These are phyloP conservation scores for Phellopilus nigrolimitatus DNA, from an alignment of 1,284 basidiomycete genomes.

Conservation along the genomic window DNA sequence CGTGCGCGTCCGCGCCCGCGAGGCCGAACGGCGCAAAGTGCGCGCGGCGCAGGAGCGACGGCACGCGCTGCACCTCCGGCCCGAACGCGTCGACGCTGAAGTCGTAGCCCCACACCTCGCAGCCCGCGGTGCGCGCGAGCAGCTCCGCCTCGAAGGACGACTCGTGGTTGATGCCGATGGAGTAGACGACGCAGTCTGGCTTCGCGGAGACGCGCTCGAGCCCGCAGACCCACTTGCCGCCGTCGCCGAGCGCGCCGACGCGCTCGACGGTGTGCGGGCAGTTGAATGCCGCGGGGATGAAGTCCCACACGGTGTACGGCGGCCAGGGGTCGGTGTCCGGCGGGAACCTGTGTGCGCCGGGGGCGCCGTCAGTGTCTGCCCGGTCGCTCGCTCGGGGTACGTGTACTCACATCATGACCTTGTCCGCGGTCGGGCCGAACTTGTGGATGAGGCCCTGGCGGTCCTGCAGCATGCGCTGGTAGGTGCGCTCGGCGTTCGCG, in stretches of 20 bases:
- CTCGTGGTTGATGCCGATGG: constrained; percentile 46
- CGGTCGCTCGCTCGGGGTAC: neutral
- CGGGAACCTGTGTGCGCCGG: constrained; percentile 15
- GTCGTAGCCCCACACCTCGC: constrained; percentile 50
- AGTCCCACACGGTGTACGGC: constrained; percentile 35
- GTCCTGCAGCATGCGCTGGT: constrained; percentile 18
- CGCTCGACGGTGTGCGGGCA: constrained; percentile 44
- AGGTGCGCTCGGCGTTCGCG: constrained; percentile 15
- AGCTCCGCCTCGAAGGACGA: constrained; percentile 51
- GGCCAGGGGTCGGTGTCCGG: constrained; percentile 21
- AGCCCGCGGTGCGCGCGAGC: constrained; percentile 36
- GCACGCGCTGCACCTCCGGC: constrained; percentile 37
- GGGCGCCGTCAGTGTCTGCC: neutral
- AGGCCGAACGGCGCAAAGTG: constrained; percentile 45
- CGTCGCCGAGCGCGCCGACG: constrained; percentile 44
- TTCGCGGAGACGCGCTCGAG: constrained; percentile 40
- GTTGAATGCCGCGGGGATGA: constrained; percentile 42
- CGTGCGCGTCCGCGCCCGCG: constrained; percentile 33
- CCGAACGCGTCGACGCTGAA: constrained; percentile 48
- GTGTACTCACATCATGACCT: constrained; percentile 17
- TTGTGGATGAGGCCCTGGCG: constrained; percentile 21
- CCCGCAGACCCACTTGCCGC: constrained; percentile 51
- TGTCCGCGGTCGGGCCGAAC: constrained; percentile 22
- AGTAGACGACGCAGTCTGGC: constrained; percentile 43
- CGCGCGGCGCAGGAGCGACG: constrained; percentile 28